A percentile compares a stretch with the other conserved stretches of the same genome.
These are phyloP conservation scores for Marasmius fiardii DNA, from an alignment of 1,284 basidiomycete genomes.

Conservation along the genomic window DNA sequence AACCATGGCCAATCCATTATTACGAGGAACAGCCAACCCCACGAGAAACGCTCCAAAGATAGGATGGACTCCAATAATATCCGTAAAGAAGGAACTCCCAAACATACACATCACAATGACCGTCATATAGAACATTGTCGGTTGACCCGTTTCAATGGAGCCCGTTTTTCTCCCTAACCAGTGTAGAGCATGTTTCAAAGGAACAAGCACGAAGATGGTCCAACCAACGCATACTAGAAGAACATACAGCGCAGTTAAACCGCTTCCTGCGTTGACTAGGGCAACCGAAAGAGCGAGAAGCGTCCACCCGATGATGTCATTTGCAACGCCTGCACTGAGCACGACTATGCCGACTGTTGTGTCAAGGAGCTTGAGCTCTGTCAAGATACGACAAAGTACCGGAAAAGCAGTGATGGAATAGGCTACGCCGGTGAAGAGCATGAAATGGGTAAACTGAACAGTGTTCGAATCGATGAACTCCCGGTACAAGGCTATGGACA, in stretches of 20 bases:
- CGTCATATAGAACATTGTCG: conserved; percentile 78
- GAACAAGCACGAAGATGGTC: conserved; percentile 77
- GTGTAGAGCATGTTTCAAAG: conserved; percentile 57
- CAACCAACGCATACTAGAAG: conserved; percentile 82
- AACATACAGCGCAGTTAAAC: conserved; percentile 77
- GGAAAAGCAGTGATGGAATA: conserved; percentile 94
- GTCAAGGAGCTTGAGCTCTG: conserved; percentile 81
- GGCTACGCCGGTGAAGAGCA: conserved; percentile 92
- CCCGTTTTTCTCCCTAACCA: conserved; percentile 81
- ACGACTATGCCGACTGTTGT: conserved; percentile 93
- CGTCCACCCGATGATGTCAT: conserved; percentile 80
- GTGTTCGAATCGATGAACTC: conserved; percentile 62
- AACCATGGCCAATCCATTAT: conserved; percentile 80
- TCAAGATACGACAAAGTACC: conserved; percentile 88
- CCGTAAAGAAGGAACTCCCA: conserved; percentile 88
- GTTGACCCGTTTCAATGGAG: conserved; percentile 72
- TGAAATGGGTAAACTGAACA: conserved; percentile 77
- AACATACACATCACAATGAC: conserved; percentile 78
- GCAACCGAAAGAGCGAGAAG: conserved; percentile 84
- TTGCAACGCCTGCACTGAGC: conserved; percentile 91
- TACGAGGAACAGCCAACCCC: conserved; percentile 89
- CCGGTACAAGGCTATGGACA: conserved; percentile 80
- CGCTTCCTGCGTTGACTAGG: conserved; percentile 80
- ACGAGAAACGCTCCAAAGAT: conserved; percentile 91
- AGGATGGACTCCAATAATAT: conserved; percentile 90